Evolutionary conservation across 805 yeast genomes (phyloP), one percentile per base, ranked within the genome.

Genomic region (Candida methanosorbosa): DNA sequence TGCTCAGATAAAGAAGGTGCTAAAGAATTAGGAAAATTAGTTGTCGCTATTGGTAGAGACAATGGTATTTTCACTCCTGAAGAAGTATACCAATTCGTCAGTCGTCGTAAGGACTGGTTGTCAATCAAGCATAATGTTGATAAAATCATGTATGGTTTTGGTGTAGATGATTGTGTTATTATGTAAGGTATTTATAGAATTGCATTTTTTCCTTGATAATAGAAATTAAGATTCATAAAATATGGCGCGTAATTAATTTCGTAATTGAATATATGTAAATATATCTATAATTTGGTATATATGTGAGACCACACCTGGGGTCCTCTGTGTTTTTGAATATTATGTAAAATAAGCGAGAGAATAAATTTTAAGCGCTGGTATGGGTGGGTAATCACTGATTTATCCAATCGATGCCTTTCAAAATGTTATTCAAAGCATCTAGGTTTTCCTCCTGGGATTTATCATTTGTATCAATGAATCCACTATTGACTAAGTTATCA

Each of bases 71-170:
- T 90, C 50, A 75, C 79, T 20, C 95, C 94, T 30, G 97, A 92
- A 46, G 98, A 90, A 46, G 80, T 90, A n/a, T 83, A 85, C 49
- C 95, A 85, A 51, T 82, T 88, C 58, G 92, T 87, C 5, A 87
- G 83, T 44, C 64, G 94, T 40, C 66, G 98, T 37, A 70, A 78
- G 25, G 98, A 90, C 55, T 90, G 98, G 98, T 59, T 71, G 0
- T 50, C 61, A 25, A 81, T 90, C 19, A 80, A 76, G 44, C 66
- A 70, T 41, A 82, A 81, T 39, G 97, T 90, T 9, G 97, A 90
- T 56, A 85, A 81, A 54, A 88, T 85, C n/a, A 83, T 92, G 78
- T 92, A 87, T 50, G 97, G 98, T 0, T 66, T 90, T 35, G 87
- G 85, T 14, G 58, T 79, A 20, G 81, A 76, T 19, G 96, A 87